A percentile compares a stretch with the other conserved stretches of the same genome.
phyloP scores from a whole-genome alignment of 352 stramenopile species.

The Peronospora belbahrii region DNA sequence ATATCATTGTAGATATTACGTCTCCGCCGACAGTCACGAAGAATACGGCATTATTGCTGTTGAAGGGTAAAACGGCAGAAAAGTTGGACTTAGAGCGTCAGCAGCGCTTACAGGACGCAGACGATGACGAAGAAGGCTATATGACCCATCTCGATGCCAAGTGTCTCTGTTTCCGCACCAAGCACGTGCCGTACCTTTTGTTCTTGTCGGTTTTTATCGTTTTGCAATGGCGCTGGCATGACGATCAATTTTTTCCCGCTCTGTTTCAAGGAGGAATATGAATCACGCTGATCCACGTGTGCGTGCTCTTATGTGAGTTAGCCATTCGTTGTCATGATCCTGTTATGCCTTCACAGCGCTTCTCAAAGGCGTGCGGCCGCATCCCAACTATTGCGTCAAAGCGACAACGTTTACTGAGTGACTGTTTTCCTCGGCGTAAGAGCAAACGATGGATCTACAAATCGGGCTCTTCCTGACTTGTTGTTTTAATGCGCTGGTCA shows the following conservation, averaged over 20 bases:
- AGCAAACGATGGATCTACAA: constrained; percentile 44
- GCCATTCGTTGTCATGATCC: constrained; percentile 55
- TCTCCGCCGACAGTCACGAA: constrained; percentile 23
- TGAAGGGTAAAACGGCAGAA: constrained; percentile 25
- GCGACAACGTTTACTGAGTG: constrained; percentile 45
- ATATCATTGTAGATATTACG: constrained; percentile 25
- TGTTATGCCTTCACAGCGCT: constrained; percentile 48
- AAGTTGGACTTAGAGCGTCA: constrained; percentile 25
- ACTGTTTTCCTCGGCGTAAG: constrained; percentile 57
- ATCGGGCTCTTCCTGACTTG: constrained; percentile 63
- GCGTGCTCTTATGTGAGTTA: constrained; percentile 55
- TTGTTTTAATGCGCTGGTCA: constrained; percentile 80
- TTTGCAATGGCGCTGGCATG: constrained; percentile 78
- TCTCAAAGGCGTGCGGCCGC: constrained; percentile 47
- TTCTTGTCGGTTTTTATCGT: constrained; percentile 79
- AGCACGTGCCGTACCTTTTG: constrained; percentile 60
- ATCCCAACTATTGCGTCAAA: constrained; percentile 71
- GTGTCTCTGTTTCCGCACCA: constrained; percentile 59
- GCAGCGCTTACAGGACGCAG: constrained; percentile 15
- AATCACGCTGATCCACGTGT: constrained; percentile 67
- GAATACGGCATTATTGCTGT: constrained; percentile 26
- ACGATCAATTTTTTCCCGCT: constrained; percentile 82
- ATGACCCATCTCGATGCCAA: constrained; percentile 30
- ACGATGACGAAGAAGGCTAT: constrained; percentile 24
- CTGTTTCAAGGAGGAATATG: constrained; percentile 79